phyloP scores from a whole-genome alignment of 345 rosid genomes.

The Isatis tinctoria region DNA sequence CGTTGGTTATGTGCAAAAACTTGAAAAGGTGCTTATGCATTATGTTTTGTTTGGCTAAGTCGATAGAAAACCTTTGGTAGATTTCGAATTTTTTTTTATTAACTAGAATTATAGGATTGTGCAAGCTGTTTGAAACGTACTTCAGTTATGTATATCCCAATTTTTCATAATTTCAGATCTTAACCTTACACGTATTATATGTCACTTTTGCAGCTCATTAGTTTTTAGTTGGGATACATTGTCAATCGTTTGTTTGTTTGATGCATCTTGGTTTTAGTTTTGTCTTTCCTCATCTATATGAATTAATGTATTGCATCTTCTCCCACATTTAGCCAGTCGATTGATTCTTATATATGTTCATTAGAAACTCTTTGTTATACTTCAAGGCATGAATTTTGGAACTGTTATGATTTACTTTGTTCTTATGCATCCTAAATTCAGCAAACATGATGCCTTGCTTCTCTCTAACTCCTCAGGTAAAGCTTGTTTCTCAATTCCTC shows the following conservation, averaged over 20 bases:
- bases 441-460: conserved; percentile 65
- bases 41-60: background rate
- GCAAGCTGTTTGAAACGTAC: background rate
- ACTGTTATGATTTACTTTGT: conserved; percentile 65
- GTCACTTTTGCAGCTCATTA: background rate
- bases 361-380: background rate
- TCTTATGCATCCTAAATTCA: conserved; percentile 86
- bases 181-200: background rate
- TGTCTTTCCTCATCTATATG: background rate
- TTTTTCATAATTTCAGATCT: background rate
- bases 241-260: background rate
- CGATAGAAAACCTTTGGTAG: background rate
- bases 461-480: conserved; percentile 86
- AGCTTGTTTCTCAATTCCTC: conserved; percentile 14
- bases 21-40: background rate
- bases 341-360: background rate
- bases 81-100: background rate
- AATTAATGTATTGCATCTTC: background rate
- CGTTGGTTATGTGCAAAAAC: background rate
- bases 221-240: background rate
- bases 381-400: background rate
- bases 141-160: background rate
- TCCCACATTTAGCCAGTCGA: background rate
- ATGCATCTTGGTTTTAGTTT: background rate
- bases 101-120: background rate